These are phyloP conservation scores for Schwanniomyces yamadae DNA, from an alignment of 805 yeast genomes.

Conservation along the genomic window DNA sequence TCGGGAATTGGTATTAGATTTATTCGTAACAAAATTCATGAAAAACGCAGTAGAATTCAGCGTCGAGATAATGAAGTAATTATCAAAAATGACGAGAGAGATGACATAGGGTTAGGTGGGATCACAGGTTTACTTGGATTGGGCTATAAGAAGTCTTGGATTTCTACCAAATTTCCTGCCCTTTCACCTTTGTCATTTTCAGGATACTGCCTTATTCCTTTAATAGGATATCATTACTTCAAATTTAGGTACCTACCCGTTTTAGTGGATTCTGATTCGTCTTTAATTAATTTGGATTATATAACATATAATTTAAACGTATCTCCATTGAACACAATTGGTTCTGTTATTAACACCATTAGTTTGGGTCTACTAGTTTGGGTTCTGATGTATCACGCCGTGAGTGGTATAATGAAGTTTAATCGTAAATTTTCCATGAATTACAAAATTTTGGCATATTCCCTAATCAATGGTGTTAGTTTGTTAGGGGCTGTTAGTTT, in stretches of 20 bases:
- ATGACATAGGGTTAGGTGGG: conserved; percentile 62
- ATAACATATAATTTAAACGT: conserved; percentile 37
- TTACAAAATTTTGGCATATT: conserved; percentile 47
- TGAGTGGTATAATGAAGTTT: conserved; percentile 53
- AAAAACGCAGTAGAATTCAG: background rate
- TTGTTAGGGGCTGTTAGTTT: conserved; percentile 39
- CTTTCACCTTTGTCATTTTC: conserved; percentile 56
- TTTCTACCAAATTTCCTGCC: conserved; percentile 44
- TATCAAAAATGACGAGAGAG: conserved; percentile 35
- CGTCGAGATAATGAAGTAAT: conserved; percentile 13
- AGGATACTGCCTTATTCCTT: conserved; percentile 53
- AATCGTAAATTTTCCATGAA: conserved; percentile 35
- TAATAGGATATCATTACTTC: conserved; percentile 46
- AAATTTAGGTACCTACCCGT: conserved; percentile 52
- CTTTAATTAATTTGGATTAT: conserved; percentile 52
- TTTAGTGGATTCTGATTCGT: conserved; percentile 63
- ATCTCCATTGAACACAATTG: conserved; percentile 15
- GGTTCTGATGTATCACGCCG: conserved; percentile 50
- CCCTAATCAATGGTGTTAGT: conserved; percentile 34
- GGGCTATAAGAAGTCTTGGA: conserved; percentile 49
- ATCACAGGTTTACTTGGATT: conserved; percentile 53
- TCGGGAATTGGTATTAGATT: conserved; percentile 52
- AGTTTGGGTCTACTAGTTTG: conserved; percentile 34
- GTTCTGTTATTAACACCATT: conserved; percentile 25
- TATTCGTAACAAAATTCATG: conserved; percentile 25